A percentile compares a stretch with the other conserved stretches of the same genome.
Evolutionary conservation across 495 filamentous ascomycete species (phyloP).

Genomic region (Staphylotrichum tortipilum): DNA sequence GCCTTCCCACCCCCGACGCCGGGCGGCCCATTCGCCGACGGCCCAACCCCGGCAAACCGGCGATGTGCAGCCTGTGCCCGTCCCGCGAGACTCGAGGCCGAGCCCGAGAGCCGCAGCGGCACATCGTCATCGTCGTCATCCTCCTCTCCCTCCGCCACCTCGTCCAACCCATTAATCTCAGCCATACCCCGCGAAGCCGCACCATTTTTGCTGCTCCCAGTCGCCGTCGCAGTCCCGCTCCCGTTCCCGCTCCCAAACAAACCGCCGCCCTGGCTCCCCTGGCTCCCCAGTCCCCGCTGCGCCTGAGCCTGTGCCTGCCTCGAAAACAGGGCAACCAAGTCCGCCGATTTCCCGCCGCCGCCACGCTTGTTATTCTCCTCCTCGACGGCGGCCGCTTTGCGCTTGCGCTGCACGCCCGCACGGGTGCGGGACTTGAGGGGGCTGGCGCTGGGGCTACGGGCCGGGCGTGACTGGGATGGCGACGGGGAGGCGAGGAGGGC

Average conservation of each 20-base stretch:
- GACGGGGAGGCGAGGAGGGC: conserved; percentile 28
- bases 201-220: not conserved
- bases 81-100: conserved; percentile 32
- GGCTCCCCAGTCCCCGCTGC: too few relatives aligned
- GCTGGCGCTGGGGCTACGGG: conserved; percentile 41
- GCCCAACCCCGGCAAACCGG: conserved; percentile 26
- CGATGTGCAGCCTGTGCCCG: conserved; percentile 33
- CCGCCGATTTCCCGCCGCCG: conserved; percentile 25
- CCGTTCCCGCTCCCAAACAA: not conserved
- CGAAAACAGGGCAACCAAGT: conserved; percentile 46
- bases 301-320: conserved; percentile 39
- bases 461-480: too few relatives aligned
- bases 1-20: not conserved
- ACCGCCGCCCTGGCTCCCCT: too few relatives aligned
- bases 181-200: conserved; percentile 17
- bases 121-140: conserved; percentile 38
- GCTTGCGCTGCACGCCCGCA: conserved; percentile 16
- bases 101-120: conserved; percentile 24
- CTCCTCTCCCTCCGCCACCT: not conserved
- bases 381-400: conserved; percentile 25
- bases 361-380: conserved; percentile 37
- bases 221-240: not conserved
- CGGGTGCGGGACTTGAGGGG: conserved; percentile 34
- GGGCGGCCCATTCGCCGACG: not conserved
- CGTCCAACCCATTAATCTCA: conserved; percentile 25